Conservation (phyloP, 176 grass and related monocot species). For the Carex littledalei region DNA sequence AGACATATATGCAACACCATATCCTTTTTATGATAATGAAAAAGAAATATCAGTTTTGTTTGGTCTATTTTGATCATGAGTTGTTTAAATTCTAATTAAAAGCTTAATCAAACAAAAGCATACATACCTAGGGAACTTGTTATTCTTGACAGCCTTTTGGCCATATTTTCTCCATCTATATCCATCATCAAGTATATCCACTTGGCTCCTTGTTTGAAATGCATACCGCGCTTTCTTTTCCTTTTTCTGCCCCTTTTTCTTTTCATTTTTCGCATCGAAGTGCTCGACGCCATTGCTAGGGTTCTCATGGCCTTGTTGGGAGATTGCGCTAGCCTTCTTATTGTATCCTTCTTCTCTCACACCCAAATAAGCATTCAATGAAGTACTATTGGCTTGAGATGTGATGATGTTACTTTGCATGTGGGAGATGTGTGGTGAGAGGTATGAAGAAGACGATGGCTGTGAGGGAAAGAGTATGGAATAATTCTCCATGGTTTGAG, state of each 20-base stretch:
- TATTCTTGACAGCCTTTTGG: constrained; percentile 91
- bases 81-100: background rate
- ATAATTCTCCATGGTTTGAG: constrained; percentile 45
- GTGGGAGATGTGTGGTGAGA: constrained; percentile 17
- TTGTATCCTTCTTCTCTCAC: constrained; percentile 28
- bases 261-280: constrained; percentile 16
- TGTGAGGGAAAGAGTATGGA: constrained; percentile 43
- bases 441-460: constrained; percentile 32
- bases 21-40: background rate
- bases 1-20: background rate
- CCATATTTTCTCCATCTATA: constrained; percentile 96
- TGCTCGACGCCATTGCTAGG: background rate
- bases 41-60: background rate
- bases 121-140: constrained; percentile 63
- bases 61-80: background rate
- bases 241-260: constrained; percentile 60
- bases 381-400: background rate
- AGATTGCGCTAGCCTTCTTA: background rate
- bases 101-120: background rate
- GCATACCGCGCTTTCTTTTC: constrained; percentile 55
- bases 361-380: constrained; percentile 3
- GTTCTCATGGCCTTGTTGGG: constrained; percentile 23
- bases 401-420: background rate
- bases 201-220: constrained; percentile 88
- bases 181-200: constrained; percentile 85